These are phyloP conservation scores for Penicillium janthinellum DNA, from an alignment of 2,329 filamentous ascomycete species.

Conservation along the genomic window DNA sequence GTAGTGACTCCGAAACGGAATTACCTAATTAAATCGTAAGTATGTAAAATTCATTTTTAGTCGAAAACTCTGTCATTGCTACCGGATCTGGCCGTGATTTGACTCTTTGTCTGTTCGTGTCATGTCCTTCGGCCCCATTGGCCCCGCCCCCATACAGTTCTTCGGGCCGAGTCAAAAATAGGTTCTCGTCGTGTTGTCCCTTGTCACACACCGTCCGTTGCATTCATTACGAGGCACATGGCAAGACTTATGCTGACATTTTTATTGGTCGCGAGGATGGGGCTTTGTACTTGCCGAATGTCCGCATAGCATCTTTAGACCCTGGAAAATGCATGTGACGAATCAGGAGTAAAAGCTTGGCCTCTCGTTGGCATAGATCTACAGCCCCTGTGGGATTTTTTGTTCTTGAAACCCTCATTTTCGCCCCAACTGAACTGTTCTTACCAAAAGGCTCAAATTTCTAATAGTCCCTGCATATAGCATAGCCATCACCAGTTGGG, in stretches of 20 bases:
- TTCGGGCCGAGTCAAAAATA: slow-evolving; percentile 1
- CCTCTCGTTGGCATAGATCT: not conserved
- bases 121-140: not conserved
- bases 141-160: not conserved
- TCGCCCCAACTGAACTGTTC: not conserved
- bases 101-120: not conserved
- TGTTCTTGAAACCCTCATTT: not conserved
- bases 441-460: not conserved
- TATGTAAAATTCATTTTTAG: not conserved
- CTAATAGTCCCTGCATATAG: not conserved
- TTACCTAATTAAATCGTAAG: too few species aligned
- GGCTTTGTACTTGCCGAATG: not conserved
- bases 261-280: not conserved
- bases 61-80: not conserved
- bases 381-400: not conserved
- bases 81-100: not conserved
- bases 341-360: not conserved
- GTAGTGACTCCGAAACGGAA: too few species aligned
- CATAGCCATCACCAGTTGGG: not conserved
- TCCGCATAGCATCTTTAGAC: not conserved
- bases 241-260: not conserved
- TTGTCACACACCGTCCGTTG: not conserved
- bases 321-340: not conserved
- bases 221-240: not conserved
- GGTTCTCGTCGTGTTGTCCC: not conserved